Conservation (phyloP, 345 rosid species). For the Tarenaya hassleriana region DNA sequence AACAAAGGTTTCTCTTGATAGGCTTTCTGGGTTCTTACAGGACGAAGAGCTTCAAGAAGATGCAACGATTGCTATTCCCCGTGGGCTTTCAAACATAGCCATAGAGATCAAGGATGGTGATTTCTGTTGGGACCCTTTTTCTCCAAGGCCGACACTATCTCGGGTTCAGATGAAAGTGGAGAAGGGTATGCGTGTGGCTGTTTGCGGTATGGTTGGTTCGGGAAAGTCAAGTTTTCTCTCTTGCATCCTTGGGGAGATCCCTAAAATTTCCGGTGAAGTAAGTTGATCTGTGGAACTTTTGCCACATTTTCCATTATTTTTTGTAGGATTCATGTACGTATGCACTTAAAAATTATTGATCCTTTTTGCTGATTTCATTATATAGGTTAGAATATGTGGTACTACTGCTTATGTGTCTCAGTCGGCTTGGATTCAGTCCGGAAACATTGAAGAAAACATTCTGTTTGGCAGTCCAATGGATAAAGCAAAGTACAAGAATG, state of each 20-base stretch:
- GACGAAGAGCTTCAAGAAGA: constrained; percentile 96
- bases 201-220: constrained; percentile 95
- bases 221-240: constrained; percentile 99
- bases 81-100: constrained; percentile 54
- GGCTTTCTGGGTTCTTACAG: constrained; percentile 90
- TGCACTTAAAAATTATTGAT: constrained; percentile 15
- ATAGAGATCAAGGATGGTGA: constrained; percentile 77
- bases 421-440: constrained; percentile 99
- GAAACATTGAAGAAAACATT: constrained; percentile 98
- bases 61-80: constrained; percentile 78
- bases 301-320: constrained; percentile 15
- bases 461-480: constrained; percentile 97
- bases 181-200: constrained; percentile 97
- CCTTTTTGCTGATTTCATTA: constrained; percentile 21
- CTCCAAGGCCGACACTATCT: constrained; percentile 64
- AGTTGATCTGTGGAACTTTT: constrained; percentile 32
- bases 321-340: not conserved
- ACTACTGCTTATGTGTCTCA: constrained; percentile 95
- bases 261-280: constrained; percentile 95
- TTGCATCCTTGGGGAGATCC: constrained; percentile 97
- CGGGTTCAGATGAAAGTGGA: constrained; percentile 74
- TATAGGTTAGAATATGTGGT: constrained; percentile 89
- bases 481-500: constrained; percentile 81
- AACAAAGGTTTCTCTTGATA: constrained; percentile 96
- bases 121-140: constrained; percentile 81